Conservation (phyloP, 768 basidiomycete species). For the Astraeus odoratus region DNA sequence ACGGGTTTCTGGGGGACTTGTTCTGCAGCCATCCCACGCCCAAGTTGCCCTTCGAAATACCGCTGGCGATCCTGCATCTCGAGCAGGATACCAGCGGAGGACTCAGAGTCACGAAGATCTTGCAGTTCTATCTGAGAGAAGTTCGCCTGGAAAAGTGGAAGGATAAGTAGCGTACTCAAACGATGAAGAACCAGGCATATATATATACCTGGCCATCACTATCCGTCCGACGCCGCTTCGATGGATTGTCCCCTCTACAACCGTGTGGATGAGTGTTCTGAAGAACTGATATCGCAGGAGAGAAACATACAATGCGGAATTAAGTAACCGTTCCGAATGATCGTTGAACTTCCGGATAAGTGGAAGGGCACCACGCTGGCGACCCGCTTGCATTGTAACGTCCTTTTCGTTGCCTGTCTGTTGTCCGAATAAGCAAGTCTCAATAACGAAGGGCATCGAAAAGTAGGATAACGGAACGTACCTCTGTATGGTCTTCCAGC, state of each 20-base stretch:
- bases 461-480: constrained; percentile 21
- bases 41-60: constrained; percentile 68
- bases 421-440: background rate
- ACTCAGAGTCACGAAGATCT: constrained; percentile 70
- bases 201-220: constrained; percentile 41
- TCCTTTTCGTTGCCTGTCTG: constrained; percentile 89
- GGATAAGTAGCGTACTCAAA: background rate
- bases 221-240: constrained; percentile 54
- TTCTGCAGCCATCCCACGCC: constrained; percentile 11
- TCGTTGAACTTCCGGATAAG: constrained; percentile 97
- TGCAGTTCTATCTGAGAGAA: constrained; percentile 72
- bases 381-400: constrained; percentile 92
- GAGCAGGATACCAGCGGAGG: constrained; percentile 63
- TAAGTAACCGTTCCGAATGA: constrained; percentile 85
- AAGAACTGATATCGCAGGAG: constrained; percentile 5
- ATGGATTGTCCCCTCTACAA: constrained; percentile 47
- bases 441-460: background rate
- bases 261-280: constrained; percentile 1
- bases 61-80: constrained; percentile 84
- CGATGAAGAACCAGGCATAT: constrained; percentile 2
- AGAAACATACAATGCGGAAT: constrained; percentile 61
- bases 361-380: constrained; percentile 80
- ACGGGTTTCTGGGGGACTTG: constrained; percentile 21
- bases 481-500: constrained; percentile 85
- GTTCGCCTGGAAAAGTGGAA: constrained; percentile 7